Conservation (phyloP, 176 grass and related monocot species). For the Poa annua region DNA sequence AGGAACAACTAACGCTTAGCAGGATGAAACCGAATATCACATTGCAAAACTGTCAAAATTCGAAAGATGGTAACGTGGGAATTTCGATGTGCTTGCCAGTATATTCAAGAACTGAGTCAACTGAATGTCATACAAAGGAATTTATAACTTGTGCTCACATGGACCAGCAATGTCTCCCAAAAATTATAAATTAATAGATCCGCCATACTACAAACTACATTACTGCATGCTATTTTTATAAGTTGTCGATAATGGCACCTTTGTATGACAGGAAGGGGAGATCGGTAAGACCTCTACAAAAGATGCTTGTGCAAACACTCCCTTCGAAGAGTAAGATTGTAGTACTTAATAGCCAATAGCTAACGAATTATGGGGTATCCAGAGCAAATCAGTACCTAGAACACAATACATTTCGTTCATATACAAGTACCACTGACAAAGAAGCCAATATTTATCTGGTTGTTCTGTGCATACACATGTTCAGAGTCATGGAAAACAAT, state of each 20-base stretch:
- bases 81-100: constrained; percentile 1
- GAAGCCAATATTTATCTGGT: not conserved
- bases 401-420: not conserved
- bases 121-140: not conserved
- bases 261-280: not conserved
- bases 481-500: constrained; percentile 17
- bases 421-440: constrained; percentile 9
- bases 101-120: constrained; percentile 1
- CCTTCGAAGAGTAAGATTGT: not conserved
- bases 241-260: not conserved
- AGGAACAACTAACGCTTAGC: constrained; percentile 32
- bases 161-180: not conserved
- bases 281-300: not conserved
- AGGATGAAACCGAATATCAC: not conserved
- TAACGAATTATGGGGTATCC: not conserved
- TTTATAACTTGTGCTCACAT: not conserved
- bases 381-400: constrained; percentile 5
- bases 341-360: not conserved
- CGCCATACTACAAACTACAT: not conserved
- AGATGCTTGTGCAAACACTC: not conserved
- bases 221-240: not conserved
- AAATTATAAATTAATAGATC: constrained; percentile 9
- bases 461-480: not conserved
- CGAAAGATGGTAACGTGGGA: not conserved
- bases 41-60: constrained; percentile 4